Evolutionary conservation across 2,329 filamentous ascomycete genomes (phyloP).

Genomic region (Stemphylium lycopersici): DNA sequence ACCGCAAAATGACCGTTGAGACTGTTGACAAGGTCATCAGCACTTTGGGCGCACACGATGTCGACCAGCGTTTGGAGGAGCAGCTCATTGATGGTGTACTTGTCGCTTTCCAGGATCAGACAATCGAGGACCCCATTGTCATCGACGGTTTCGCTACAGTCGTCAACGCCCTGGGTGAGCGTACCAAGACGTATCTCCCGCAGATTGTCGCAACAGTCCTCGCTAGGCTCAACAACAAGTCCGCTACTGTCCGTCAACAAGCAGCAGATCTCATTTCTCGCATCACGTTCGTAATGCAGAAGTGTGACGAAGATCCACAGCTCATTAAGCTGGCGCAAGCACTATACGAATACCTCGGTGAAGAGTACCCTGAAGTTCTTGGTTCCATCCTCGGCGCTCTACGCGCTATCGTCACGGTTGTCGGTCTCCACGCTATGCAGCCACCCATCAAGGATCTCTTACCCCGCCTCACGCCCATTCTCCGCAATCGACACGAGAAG

Average conservation of each 20-base stretch:
- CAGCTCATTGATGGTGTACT: conserved; percentile 93
- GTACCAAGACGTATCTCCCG: conserved; percentile 94
- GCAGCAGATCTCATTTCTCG: conserved; percentile 95
- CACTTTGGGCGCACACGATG: conserved; percentile 89
- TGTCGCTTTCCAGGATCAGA: conserved; percentile 97
- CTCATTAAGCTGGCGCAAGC: conserved; percentile 96
- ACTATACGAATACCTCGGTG: conserved; percentile 96
- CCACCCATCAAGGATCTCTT: conserved; percentile 96
- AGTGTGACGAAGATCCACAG: conserved; percentile 93
- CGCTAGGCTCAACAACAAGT: conserved; percentile 97
- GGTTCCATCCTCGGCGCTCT: conserved; percentile 95
- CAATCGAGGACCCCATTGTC: conserved; percentile 92
- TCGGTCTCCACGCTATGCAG: conserved; percentile 98
- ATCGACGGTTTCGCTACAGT: conserved; percentile 98
- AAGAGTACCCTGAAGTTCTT: conserved; percentile 97
- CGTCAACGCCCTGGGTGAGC: conserved; percentile 89
- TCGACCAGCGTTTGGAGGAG: conserved; percentile 90
- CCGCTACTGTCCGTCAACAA: conserved; percentile 93
- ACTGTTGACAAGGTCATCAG: conserved; percentile 97
- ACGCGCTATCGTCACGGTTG: conserved; percentile 94
- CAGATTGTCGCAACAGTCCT: conserved; percentile 97
- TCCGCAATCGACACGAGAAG: conserved; percentile 98
- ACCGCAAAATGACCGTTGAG: conserved; percentile 99
- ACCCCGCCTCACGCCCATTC: conserved; percentile 93
- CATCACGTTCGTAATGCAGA: conserved; percentile 98